A percentile compares a stretch with the other conserved stretches of the same genome.
phyloP scores from a whole-genome alignment of 2,329 filamentous ascomycete genomes.

The Fusarium sp. region DNA sequence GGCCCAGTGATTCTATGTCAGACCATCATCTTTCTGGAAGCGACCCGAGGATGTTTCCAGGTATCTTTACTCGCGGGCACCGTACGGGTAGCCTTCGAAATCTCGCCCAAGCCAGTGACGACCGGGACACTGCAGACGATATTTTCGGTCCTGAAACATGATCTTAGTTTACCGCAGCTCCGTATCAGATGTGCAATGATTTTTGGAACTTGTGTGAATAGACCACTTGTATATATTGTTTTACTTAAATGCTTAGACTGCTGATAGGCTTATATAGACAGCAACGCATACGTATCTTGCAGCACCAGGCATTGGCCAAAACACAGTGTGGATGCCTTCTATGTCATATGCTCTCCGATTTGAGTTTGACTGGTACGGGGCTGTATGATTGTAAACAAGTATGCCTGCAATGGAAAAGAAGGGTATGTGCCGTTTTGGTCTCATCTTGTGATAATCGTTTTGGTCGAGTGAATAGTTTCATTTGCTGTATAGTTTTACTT shows the following conservation, averaged over 20 bases:
- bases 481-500: too few relatives aligned
- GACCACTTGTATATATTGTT: neutral
- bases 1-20: slow-evolving; percentile 56
- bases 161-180: slow-evolving; percentile 6
- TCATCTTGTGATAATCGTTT: too few relatives aligned
- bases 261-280: slow-evolving; percentile 4
- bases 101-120: slow-evolving; percentile 46
- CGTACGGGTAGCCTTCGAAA: slow-evolving; percentile 59
- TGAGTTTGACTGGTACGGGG: neutral
- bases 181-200: neutral
- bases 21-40: slow-evolving; percentile 66
- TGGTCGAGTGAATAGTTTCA: too few relatives aligned
- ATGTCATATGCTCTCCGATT: neutral
- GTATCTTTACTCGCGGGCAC: slow-evolving; percentile 69
- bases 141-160: slow-evolving; percentile 35
- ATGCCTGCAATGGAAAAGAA: neutral
- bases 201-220: slow-evolving; percentile 3
- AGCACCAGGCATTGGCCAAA: neutral
- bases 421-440: too few relatives aligned
- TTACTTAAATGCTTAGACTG: neutral
- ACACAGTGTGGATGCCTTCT: neutral
- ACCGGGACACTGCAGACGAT: slow-evolving; percentile 37
- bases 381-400: neutral
- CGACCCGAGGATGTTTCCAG: slow-evolving; percentile 80
- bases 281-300: neutral